Conservation (phyloP, 176 grass and related monocot species). For the Calamus simplicifolius region DNA sequence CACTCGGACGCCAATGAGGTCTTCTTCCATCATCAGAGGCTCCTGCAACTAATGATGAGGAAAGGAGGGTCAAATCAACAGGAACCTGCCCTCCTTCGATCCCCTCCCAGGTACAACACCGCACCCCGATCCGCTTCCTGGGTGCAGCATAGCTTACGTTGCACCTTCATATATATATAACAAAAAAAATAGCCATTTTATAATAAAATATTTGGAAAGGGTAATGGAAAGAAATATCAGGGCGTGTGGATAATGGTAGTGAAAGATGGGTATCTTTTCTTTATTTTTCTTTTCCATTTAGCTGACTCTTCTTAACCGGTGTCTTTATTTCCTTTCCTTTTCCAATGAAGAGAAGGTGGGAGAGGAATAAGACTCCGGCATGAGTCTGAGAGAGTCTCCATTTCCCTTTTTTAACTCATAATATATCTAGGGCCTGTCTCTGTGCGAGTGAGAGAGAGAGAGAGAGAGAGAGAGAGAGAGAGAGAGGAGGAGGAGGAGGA, state of each 20-base stretch:
- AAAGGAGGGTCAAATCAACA: slow-evolving; percentile 17
- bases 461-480: slow-evolving; percentile 5
- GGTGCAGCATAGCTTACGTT: slow-evolving; percentile 1
- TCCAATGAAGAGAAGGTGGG: slow-evolving; percentile 52
- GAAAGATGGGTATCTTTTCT: slow-evolving; percentile 66
- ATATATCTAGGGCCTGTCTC: slow-evolving; percentile 2
- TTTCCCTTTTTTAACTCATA: background rate
- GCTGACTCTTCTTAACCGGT: slow-evolving; percentile 35
- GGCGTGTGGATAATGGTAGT: slow-evolving; percentile 60
- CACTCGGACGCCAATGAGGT: background rate
- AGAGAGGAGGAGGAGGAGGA: slow-evolving; percentile 7
- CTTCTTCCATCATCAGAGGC: background rate
- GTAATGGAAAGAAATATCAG: slow-evolving; percentile 21
- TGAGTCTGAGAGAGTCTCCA: slow-evolving; percentile 33
- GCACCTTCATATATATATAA: too few relatives aligned
- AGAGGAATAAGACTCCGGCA: slow-evolving; percentile 70
- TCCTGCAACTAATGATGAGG: slow-evolving; percentile 17
- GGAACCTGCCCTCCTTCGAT: slow-evolving; percentile 29
- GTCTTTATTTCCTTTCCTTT: slow-evolving; percentile 62
- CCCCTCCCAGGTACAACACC: slow-evolving; percentile 8
- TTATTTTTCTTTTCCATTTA: slow-evolving; percentile 36
- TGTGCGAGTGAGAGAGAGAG: slow-evolving; percentile 18
- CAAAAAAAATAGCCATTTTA: background rate
- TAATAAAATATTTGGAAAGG: slow-evolving; percentile 29
- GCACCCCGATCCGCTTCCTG: background rate